Percentiles rank a stretch among this genome's conserved stretches.
phyloP scores from a whole-genome alignment of 768 basidiomycete genomes.

The Calocera cornea region DNA sequence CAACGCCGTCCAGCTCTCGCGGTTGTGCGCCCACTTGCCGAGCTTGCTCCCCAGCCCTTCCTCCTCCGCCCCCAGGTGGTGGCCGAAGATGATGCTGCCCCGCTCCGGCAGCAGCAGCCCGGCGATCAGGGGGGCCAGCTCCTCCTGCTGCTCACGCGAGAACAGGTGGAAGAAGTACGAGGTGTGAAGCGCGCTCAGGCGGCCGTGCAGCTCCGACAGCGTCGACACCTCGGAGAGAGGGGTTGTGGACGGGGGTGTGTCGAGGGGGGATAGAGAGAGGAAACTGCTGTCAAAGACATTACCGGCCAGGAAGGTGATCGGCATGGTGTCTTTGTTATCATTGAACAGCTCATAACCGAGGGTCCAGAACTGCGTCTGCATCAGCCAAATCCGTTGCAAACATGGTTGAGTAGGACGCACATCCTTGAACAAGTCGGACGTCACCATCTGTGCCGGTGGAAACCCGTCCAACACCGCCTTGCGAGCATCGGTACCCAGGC shows the following conservation, averaged over 20 bases:
- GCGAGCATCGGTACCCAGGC: conserved; percentile 17
- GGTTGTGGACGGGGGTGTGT: not conserved
- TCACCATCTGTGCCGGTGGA: conserved; percentile 8
- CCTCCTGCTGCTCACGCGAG: conserved; percentile 18
- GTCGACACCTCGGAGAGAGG: conserved; percentile 7
- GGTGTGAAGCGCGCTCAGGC: conserved; percentile 35
- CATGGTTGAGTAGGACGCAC: not conserved
- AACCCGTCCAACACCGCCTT: conserved; percentile 13
- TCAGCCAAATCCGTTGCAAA: not conserved
- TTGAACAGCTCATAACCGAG: conserved; percentile 16
- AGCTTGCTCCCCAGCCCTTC: not conserved
- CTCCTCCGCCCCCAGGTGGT: conserved; percentile 14
- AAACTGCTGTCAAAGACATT: conserved; percentile 8
- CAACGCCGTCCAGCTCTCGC: not conserved
- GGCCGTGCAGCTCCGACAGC: conserved; percentile 10
- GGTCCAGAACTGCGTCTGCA: conserved; percentile 10
- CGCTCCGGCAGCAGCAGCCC: conserved; percentile 20
- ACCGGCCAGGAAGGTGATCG: conserved; percentile 11
- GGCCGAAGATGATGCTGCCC: conserved; percentile 24
- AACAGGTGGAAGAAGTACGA: conserved; percentile 35
- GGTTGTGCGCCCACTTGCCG: not conserved
- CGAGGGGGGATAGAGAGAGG: not conserved
- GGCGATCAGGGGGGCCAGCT: conserved; percentile 19
- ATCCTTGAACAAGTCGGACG: conserved; percentile 6
- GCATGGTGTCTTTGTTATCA: conserved; percentile 4